Conservation (phyloP, 2,329 filamentous ascomycete species). For the Fusarium dimerum region DNA sequence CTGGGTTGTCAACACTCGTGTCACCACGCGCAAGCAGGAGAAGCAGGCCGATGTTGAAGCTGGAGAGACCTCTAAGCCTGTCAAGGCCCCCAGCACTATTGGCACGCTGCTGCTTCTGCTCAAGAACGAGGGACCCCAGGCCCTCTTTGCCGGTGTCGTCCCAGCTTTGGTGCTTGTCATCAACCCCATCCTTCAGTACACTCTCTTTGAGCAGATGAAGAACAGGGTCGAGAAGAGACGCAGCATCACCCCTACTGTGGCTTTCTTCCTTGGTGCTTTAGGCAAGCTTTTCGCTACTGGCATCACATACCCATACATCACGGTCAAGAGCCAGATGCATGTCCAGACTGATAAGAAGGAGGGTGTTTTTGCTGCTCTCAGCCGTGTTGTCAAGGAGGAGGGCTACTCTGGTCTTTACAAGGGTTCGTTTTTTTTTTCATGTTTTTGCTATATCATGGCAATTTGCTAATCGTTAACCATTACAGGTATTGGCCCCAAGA, state of each 20-base stretch:
- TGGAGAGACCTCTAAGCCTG: constrained; percentile 35
- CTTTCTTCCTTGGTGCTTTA: constrained; percentile 87
- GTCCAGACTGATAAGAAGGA: constrained; percentile 81
- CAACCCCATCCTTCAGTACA: constrained; percentile 98
- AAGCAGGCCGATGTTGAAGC: constrained; percentile 46
- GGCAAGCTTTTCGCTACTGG: constrained; percentile 93
- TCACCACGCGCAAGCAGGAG: constrained; percentile 80
- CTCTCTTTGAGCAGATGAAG: constrained; percentile 97
- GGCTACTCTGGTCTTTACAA: constrained; percentile 93
- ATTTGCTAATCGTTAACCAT: constrained; percentile 11
- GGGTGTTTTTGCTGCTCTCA: constrained; percentile 76
- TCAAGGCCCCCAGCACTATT: constrained; percentile 70
- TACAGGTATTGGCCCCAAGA: constrained; percentile 89
- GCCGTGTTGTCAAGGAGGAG: constrained; percentile 80
- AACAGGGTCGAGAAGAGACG: constrained; percentile 75
- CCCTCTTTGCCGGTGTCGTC: constrained; percentile 89
- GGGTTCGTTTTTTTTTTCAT: constrained; percentile 63
- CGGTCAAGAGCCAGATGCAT: constrained; percentile 97
- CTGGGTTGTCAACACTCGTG: constrained; percentile 98
- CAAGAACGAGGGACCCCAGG: constrained; percentile 77
- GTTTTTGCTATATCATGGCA: neutral
- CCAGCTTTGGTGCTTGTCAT: constrained; percentile 93
- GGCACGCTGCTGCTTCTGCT: constrained; percentile 80
- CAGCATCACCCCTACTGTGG: constrained; percentile 79
- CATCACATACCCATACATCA: constrained; percentile 98